Conservation (phyloP, 2,329 filamentous ascomycete species). For the Claviceps lovelessii region DNA sequence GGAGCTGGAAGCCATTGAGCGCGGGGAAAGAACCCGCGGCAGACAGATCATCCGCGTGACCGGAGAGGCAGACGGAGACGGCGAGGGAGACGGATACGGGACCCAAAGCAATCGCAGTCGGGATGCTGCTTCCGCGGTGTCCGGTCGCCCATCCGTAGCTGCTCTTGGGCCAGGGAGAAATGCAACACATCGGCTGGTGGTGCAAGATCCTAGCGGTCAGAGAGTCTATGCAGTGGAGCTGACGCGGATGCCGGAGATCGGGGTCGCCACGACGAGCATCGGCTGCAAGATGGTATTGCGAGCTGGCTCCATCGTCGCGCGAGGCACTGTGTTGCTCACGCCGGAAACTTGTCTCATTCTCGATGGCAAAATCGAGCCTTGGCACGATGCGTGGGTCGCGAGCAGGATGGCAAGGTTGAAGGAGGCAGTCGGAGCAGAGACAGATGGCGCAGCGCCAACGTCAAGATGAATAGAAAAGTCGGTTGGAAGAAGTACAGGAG, state of each 20-base stretch:
- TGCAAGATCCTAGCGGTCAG: constrained; percentile 65
- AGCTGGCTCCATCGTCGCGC: constrained; percentile 48
- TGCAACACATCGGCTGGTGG: constrained; percentile 62
- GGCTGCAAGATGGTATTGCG: constrained; percentile 70
- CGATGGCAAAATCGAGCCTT: constrained; percentile 74
- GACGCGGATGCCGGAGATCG: constrained; percentile 48
- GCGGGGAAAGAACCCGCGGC: constrained; percentile 61
- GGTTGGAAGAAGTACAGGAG: not conserved
- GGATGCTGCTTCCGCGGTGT: not conserved
- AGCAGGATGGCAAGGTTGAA: constrained; percentile 56
- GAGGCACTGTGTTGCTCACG: constrained; percentile 68
- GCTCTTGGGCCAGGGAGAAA: constrained; percentile 13
- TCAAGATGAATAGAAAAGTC: not conserved
- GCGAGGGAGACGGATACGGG: constrained; percentile 26
- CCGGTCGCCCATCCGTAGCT: not conserved
- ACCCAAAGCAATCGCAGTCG: not conserved
- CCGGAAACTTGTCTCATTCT: constrained; percentile 53
- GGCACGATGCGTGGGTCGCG: constrained; percentile 66
- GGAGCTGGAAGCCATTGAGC: constrained; percentile 56
- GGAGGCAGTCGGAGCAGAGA: constrained; percentile 32
- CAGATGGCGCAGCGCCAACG: not conserved
- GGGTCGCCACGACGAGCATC: constrained; percentile 50
- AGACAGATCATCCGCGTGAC: constrained; percentile 66
- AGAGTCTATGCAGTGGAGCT: constrained; percentile 63
- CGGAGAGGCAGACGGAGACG: constrained; percentile 26